phyloP scores from a whole-genome alignment of 305 asterid species.

The Fraxinus albicans region DNA sequence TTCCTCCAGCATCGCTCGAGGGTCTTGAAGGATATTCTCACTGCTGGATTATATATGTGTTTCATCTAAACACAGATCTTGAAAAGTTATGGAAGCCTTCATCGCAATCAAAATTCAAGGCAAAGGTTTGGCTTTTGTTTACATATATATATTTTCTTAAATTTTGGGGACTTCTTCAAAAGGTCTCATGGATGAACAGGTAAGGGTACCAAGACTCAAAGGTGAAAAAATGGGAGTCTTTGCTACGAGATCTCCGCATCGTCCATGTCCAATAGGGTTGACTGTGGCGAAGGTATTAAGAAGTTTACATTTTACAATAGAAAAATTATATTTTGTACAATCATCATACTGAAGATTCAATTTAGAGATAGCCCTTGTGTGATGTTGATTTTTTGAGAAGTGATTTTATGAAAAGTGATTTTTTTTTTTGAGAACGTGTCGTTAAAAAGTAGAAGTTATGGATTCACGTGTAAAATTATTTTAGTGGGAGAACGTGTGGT shows the following conservation, averaged over 20 bases:
- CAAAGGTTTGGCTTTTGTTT: conserved; percentile 56
- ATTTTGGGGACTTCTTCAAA: not conserved
- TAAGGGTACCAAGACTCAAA: conserved; percentile 79
- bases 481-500: not conserved
- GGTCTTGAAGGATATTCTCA: conserved; percentile 89
- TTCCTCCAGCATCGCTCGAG: conserved; percentile 80
- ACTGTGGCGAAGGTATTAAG: conserved; percentile 86
- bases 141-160: not conserved
- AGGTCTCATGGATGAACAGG: conserved; percentile 43
- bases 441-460: not conserved
- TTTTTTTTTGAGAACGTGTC: not conserved
- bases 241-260: conserved; percentile 97
- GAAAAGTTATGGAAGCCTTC: conserved; percentile 90
- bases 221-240: conserved; percentile 89
- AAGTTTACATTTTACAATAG: conserved; percentile 15
- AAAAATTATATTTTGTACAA: not conserved
- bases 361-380: not conserved
- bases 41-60: conserved; percentile 86
- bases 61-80: conserved; percentile 87
- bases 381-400: not conserved
- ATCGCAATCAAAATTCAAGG: conserved; percentile 75
- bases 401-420: not conserved
- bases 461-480: not conserved
- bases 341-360: not conserved
- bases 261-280: conserved; percentile 92